Base-by-base conservation (phyloP, 306 rosid genomes). In the Malus fusca region DNA sequence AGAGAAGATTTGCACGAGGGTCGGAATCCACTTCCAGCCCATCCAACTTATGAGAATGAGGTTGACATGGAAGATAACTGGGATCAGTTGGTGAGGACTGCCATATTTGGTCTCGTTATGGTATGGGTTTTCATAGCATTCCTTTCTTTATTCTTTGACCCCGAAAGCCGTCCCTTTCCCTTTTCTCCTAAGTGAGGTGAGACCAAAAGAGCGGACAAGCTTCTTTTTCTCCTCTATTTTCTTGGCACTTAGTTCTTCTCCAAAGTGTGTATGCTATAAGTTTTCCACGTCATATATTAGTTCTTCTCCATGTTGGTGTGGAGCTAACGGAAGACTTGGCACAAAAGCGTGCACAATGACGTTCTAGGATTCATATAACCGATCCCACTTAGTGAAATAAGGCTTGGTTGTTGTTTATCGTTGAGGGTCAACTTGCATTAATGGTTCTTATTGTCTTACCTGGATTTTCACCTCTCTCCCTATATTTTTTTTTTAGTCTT, bases 101-200 rank as follows among this genome's bases (percentile, higher is more conserved):
- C 90, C 33, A 84, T 89, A 17, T 73, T 93, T 79, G 84, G 90
- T 79, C 21, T 91, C 64, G 83, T 91, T 31, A 83, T 88, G 78
- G 40, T 93, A 30, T 89, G 93, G 91, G 84, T 90, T 82, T 81
- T 88, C 58, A 28, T 91, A 23, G 96, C 92, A 33, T 79, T 93
- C 79, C 76, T 90, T 83, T 85, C 83, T 77, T 90, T 88, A 80
- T 69, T 86, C 3, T 79, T 66, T 43, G 84, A 85, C 73, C 88
- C 89, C 30, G 82, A 71, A 74, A 79, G 84, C 84, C 67, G 83
- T 33, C 82, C 85, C 9, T 68, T 74, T 30, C 82, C 85, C 13
- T 68, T 74, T 30, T 61, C 61, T 55, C 10, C 52, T 61, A 37
- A 62, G 40, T 80, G 78, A 85, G 71, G 72, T 66, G 61, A 64